Conservation (phyloP, 2,329 filamentous ascomycete genomes). For the Coniochaeta sp. region DNA sequence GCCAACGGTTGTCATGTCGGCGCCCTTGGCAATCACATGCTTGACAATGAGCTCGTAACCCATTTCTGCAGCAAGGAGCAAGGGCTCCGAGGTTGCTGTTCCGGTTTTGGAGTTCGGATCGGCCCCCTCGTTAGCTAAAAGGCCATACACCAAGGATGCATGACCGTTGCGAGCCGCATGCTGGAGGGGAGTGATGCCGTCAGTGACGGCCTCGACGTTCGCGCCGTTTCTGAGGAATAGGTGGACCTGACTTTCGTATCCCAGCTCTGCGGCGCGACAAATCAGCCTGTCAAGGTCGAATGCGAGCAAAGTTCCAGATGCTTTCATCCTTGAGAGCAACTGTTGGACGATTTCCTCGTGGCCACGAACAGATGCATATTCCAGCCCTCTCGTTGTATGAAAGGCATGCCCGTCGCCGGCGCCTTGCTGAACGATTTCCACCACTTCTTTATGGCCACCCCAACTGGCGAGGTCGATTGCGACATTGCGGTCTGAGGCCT, state of each 20-base stretch:
- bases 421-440: not conserved
- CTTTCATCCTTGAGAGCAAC: not conserved
- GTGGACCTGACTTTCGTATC: not conserved
- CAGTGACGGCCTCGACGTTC: not conserved
- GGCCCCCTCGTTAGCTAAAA: not conserved
- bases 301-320: not conserved
- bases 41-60: not conserved
- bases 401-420: not conserved
- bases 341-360: not conserved
- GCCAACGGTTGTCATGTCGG: not conserved
- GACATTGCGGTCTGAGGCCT: not conserved
- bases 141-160: not conserved
- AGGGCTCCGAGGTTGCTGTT: not conserved
- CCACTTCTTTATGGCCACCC: not conserved
- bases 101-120: not conserved
- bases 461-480: not conserved
- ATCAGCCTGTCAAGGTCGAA: not conserved
- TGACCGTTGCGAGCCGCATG: not conserved
- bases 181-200: not conserved
- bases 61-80: not conserved
- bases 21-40: not conserved
- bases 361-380: not conserved
- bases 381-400: not conserved
- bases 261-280: not conserved
- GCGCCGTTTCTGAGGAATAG: not conserved